A percentile compares a stretch with the other conserved stretches of the same genome.
Conservation (phyloP, 805 yeast genomes). For the Vanderwaltozyma verrucispora region DNA sequence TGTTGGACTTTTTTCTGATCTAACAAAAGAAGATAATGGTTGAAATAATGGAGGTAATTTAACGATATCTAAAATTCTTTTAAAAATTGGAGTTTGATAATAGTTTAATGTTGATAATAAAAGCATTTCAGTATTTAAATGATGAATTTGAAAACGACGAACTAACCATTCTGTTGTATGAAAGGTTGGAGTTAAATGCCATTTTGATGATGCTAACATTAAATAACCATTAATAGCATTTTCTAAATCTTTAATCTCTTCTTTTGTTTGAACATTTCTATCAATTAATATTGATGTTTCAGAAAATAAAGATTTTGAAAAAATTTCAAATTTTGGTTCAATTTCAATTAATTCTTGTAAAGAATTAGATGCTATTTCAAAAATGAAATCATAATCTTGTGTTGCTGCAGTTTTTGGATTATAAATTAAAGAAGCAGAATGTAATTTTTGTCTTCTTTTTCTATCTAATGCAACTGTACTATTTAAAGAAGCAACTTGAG, state of each 20-base stretch:
- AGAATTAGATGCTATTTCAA: slow-evolving; percentile 62
- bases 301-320: slow-evolving; percentile 65
- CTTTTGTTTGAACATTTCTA: slow-evolving; percentile 70
- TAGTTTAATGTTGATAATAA: slow-evolving; percentile 72
- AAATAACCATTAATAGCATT: slow-evolving; percentile 67
- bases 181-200: slow-evolving; percentile 63
- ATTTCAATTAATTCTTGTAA: slow-evolving; percentile 58
- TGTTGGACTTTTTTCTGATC: slow-evolving; percentile 53
- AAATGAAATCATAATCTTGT: slow-evolving; percentile 83
- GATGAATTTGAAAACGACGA: slow-evolving; percentile 78
- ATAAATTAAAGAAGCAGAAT: slow-evolving; percentile 78
- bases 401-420: slow-evolving; percentile 84
- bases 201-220: slow-evolving; percentile 62
- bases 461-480: slow-evolving; percentile 76
- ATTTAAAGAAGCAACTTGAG: slow-evolving; percentile 51
- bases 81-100: slow-evolving; percentile 62
- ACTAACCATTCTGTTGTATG: slow-evolving; percentile 92
- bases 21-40: slow-evolving; percentile 62
- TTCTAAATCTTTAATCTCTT: slow-evolving; percentile 64
- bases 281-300: slow-evolving; percentile 74
- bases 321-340: slow-evolving; percentile 66
- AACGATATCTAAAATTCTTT: slow-evolving; percentile 65
- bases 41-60: slow-evolving; percentile 69
- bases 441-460: slow-evolving; percentile 75
- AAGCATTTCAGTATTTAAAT: slow-evolving; percentile 65